Evolutionary conservation across 345 rosid genomes (phyloP), one percentile per base, ranked within the genome.

Genomic region (Trapa incisa): DNA sequence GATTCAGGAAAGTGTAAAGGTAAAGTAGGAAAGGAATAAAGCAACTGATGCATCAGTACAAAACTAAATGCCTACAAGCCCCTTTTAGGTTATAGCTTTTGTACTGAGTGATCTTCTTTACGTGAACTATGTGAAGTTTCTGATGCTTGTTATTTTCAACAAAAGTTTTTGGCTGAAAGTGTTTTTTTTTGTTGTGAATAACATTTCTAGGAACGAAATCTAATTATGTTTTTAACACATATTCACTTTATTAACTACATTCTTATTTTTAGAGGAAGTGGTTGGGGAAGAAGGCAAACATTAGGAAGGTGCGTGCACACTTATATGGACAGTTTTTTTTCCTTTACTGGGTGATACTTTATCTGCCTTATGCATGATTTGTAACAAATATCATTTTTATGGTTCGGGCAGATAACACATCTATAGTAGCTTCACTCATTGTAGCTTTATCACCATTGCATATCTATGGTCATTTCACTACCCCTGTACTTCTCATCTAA

Each of bases 201-300:
- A 5, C 1, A 36, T 6, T 32, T 22, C 14, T 29, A 9, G 35
- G 3, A 22, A 10, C 61, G 6, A 4, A 37, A 35, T 58, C 0
- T 58, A 8, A 4, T 58, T 35, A 14, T 37, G 70, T 64, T 68
- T n/a, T 33, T 29, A 22, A 41, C 8, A 65, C 64, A 37, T 69
- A 8, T 12, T 61, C 60, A 50, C 61, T 32, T 60, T 52, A n/a
- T 22, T 22, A 5, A 41, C 37, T 63, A 13, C 32, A 13, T 29
- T 11, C 1, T 33, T 43, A n/a, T n/a, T 29, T 65, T 16, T 84
- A 91, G 99, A 85, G 92, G 79, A 94, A 94, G 76, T 81, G 96
- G 75, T n/a, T 67, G 60, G 96, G 87, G 35, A 90, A 77, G 81
- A 89, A 85, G 77, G 64, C 72, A 68, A 78, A 69, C 81, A 74